Evolutionary conservation across 2,329 filamentous ascomycete genomes (phyloP), one percentile per base, ranked within the genome.

Genomic region (Westerdykella ornata): DNA sequence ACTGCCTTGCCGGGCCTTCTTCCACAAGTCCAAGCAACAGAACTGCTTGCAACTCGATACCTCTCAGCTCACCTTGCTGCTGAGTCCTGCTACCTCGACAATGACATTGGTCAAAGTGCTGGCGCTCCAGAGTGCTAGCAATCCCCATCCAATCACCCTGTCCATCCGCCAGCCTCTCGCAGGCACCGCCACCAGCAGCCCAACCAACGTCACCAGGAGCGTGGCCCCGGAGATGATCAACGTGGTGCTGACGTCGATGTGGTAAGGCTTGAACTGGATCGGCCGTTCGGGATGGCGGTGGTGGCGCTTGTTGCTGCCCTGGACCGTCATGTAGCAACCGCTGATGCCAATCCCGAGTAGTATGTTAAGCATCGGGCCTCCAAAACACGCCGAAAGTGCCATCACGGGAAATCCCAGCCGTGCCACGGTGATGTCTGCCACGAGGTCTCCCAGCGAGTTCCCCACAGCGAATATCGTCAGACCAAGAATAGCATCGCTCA

Each of bases 311-410:
- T 84, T 78, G 14, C 84, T 84, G 22, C 79, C 75, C 41, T 76
- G 76, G 13, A 94, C 74, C 42, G 86, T 89, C 77, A 96, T 92
- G 62, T 89, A 94, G 30, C 87, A 77, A 13, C 92, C 92, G 18
- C 85, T 85, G 3, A 97, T 73, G n/a, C 92, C 92, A 39, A 98
- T 89, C 0, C 92, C 92, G 3, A 98, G 77, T 0, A 98, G 71
- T 48, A 98, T 98, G 56, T 98, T 98, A 31, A 98, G 77, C 88
- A 98, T 90, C 0, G 92, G 92, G 0, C 92, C 94, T n/a, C 92
- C 92, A 62, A 98, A 96, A 62, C 92, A 98, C 4, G 92, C 92
- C 26, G 86, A 89, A 31, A 84, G 69, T 1, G 92, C 92, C 92
- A 98, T 98, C 48, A 98, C 88, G 0, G 92, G 92, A 66, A 89